Conservation (phyloP, 2,329 filamentous ascomycete species). For the Thermoascus crustaceus region DNA sequence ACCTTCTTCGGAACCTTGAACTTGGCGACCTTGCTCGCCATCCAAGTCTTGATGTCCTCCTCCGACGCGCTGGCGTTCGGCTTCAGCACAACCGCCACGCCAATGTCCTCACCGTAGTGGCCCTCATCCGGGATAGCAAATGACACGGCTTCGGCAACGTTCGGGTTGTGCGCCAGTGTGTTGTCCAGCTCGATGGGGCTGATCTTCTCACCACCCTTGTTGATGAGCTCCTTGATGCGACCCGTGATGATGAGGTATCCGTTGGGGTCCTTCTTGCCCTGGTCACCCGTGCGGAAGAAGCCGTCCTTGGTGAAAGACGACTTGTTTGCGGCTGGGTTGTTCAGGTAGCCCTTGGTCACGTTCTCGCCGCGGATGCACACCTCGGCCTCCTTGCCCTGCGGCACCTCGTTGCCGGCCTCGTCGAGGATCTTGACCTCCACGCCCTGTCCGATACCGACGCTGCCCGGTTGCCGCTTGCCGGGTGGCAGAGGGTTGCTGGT, state of each 20-base stretch:
- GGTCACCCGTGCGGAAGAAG: constrained; percentile 83
- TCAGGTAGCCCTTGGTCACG: constrained; percentile 76
- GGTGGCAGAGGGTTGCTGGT: constrained; percentile 57
- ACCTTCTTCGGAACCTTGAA: constrained; percentile 83
- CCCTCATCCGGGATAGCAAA: constrained; percentile 71
- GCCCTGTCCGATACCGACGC: constrained; percentile 74
- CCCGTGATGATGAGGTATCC: constrained; percentile 81
- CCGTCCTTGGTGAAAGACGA: constrained; percentile 65
- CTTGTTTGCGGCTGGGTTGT: constrained; percentile 69
- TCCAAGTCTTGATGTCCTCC: constrained; percentile 59
- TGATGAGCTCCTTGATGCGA: constrained; percentile 85
- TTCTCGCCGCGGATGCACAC: constrained; percentile 78
- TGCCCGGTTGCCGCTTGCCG: constrained; percentile 68
- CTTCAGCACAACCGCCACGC: constrained; percentile 67
- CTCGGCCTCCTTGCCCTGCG: constrained; percentile 65
- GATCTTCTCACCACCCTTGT: constrained; percentile 75
- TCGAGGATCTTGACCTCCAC: constrained; percentile 75
- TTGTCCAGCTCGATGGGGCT: constrained; percentile 78
- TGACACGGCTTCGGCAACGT: constrained; percentile 69
- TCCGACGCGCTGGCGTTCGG: constrained; percentile 49
- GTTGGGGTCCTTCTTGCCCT: constrained; percentile 70
- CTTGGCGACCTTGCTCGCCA: constrained; percentile 63
- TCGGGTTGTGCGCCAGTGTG: constrained; percentile 62
- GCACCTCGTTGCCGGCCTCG: constrained; percentile 57
- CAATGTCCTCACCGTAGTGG: constrained; percentile 75